phyloP scores from a whole-genome alignment of 371 early-diverging fungal species.

The Mucor piriformis region DNA sequence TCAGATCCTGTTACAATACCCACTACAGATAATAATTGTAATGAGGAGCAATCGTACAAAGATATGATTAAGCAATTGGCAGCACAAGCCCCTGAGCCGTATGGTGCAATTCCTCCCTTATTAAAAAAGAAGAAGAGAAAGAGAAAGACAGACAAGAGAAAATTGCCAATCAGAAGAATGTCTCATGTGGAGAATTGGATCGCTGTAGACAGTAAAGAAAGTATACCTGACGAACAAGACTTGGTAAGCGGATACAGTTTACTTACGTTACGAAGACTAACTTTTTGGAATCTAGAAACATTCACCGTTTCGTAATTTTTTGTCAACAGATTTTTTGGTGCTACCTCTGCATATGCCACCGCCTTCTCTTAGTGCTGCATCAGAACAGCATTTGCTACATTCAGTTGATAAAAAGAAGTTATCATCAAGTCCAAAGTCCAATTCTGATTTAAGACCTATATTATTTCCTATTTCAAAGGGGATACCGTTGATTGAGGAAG shows the following conservation, averaged over 20 bases:
- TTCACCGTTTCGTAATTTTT: slow-evolving; percentile 45
- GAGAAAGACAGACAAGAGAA: slow-evolving; percentile 19
- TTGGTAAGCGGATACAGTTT: slow-evolving; percentile 27
- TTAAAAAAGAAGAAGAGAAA: slow-evolving; percentile 38
- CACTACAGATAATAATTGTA: slow-evolving; percentile 13
- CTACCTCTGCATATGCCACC: slow-evolving; percentile 57
- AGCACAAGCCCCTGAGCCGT: slow-evolving; percentile 55
- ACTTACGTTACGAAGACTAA: slow-evolving; percentile 8
- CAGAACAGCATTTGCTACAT: background rate
- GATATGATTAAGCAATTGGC: slow-evolving; percentile 50
- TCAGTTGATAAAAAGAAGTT: background rate
- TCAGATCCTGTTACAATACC: slow-evolving; percentile 37
- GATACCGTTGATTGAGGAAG: slow-evolving; percentile 16
- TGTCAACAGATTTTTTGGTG: slow-evolving; percentile 51
- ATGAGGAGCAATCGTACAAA: slow-evolving; percentile 40
- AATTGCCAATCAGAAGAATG: slow-evolving; percentile 32
- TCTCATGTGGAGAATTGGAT: slow-evolving; percentile 55
- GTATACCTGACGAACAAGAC: slow-evolving; percentile 55
- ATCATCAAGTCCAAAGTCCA: background rate
- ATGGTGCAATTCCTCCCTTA: slow-evolving; percentile 58
- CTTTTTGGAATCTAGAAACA: slow-evolving; percentile 4
- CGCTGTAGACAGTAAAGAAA: slow-evolving; percentile 54
- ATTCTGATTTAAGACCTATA: slow-evolving; percentile 10
- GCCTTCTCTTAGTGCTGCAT: slow-evolving; percentile 46
- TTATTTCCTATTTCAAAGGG: slow-evolving; percentile 18